Conservation (phyloP, 2,329 filamentous ascomycete genomes). For the Exophiala spinifera region DNA sequence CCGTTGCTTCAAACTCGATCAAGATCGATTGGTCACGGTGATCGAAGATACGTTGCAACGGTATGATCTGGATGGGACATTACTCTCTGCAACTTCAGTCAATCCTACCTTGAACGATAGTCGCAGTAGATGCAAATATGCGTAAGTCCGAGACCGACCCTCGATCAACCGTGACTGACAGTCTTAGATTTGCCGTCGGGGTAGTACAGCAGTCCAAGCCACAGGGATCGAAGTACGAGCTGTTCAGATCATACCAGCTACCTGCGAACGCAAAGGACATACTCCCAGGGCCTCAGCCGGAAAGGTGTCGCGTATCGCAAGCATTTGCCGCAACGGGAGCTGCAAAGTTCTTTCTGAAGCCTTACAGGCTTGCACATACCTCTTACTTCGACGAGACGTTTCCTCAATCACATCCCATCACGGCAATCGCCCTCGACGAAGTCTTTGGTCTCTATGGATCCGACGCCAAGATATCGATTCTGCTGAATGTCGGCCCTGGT, state of each 20-base stretch:
- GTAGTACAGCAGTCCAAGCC: slow-evolving; percentile 3
- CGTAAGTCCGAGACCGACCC: slow-evolving; percentile 1
- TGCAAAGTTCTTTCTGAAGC: slow-evolving; percentile 13
- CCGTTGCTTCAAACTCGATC: slow-evolving; percentile 12
- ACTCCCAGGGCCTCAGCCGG: slow-evolving; percentile 4
- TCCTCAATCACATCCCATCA: slow-evolving; percentile 17
- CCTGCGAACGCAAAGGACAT: neutral
- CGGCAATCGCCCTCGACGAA: slow-evolving; percentile 16
- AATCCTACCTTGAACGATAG: neutral
- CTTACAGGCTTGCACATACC: slow-evolving; percentile 7
- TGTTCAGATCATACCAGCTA: slow-evolving; percentile 15
- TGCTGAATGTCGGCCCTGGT: slow-evolving; percentile 17
- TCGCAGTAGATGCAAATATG: slow-evolving; percentile 10
- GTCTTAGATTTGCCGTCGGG: slow-evolving; percentile 14
- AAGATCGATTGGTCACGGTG: slow-evolving; percentile 8
- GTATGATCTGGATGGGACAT: slow-evolving; percentile 8
- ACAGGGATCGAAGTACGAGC: slow-evolving; percentile 1
- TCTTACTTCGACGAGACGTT: slow-evolving; percentile 17
- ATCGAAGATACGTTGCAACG: slow-evolving; percentile 11
- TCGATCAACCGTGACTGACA: slow-evolving; percentile 1
- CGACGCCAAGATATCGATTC: slow-evolving; percentile 11
- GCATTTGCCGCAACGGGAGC: slow-evolving; percentile 13
- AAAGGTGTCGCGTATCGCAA: slow-evolving; percentile 4
- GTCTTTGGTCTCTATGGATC: slow-evolving; percentile 7
- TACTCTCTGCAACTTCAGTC: neutral